Conservation (phyloP, 2,329 filamentous ascomycete genomes). For the Cladosporium oxysporum region DNA sequence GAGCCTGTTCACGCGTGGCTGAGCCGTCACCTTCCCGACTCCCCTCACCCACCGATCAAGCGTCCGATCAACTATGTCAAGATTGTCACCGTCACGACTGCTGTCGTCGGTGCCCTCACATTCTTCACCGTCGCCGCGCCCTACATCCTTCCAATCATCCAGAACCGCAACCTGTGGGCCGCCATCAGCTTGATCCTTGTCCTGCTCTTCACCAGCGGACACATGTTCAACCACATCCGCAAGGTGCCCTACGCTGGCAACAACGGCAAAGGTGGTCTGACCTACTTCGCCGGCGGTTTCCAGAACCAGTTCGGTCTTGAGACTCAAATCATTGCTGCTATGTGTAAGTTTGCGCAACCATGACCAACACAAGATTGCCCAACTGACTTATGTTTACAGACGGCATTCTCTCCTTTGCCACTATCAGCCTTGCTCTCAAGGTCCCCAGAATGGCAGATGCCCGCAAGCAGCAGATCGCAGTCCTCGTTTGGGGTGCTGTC, state of each 20-base stretch:
- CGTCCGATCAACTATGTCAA: conserved; percentile 87
- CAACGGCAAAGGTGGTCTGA: conserved; percentile 81
- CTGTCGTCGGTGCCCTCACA: conserved; percentile 70
- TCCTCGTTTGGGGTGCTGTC: conserved; percentile 75
- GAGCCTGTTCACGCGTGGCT: conserved; percentile 81
- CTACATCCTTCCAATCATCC: conserved; percentile 77
- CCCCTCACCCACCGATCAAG: conserved; percentile 71
- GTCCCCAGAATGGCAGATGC: conserved; percentile 83
- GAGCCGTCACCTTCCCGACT: conserved; percentile 70
- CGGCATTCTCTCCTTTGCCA: conserved; percentile 81
- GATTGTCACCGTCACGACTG: conserved; percentile 66
- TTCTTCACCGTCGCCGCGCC: conserved; percentile 71
- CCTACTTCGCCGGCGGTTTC: conserved; percentile 88
- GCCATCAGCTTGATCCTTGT: conserved; percentile 85
- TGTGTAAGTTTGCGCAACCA: conserved; percentile 68
- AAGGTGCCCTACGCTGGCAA: conserved; percentile 90
- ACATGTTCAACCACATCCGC: conserved; percentile 99
- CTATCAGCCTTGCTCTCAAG: conserved; percentile 88
- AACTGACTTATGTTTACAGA: conserved; percentile 49
- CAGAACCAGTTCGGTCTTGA: conserved; percentile 92
- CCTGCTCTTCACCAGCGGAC: conserved; percentile 89
- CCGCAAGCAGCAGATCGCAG: conserved; percentile 75
- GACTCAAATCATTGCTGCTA: conserved; percentile 89
- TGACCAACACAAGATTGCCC: neutral
- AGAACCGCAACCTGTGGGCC: conserved; percentile 93